Percentiles rank a stretch among this genome's conserved stretches.
Evolutionary conservation across 116 monocot genomes (phyloP).

Genomic region (Posidonia oceanica): DNA sequence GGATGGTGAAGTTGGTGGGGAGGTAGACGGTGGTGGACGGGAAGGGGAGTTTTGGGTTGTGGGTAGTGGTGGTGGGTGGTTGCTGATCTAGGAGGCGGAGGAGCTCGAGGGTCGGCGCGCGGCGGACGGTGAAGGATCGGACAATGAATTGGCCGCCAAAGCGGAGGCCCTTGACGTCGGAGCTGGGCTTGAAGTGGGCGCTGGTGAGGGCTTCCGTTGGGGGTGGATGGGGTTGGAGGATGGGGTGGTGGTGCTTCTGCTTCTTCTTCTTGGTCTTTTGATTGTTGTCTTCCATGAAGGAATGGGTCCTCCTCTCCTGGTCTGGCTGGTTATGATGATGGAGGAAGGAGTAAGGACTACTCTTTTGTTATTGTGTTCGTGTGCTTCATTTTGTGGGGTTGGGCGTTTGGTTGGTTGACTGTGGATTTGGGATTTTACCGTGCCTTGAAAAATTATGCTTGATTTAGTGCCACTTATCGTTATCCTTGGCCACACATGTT

Average conservation of each 20-base stretch:
- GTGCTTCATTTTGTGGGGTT: too few relatives aligned
- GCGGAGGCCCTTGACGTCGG: constrained; percentile 69
- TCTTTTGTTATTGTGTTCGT: too few relatives aligned
- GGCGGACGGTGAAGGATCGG: constrained; percentile 86
- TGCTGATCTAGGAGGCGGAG: constrained; percentile 46
- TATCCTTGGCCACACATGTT: too few relatives aligned
- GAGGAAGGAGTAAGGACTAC: too few relatives aligned
- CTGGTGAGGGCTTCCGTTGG: constrained; percentile 6
- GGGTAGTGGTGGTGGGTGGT: constrained; percentile 26
- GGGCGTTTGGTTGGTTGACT: too few relatives aligned
- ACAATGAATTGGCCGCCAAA: constrained; percentile 84
- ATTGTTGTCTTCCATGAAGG: constrained; percentile 13
- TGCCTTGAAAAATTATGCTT: too few relatives aligned
- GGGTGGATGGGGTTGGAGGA: not conserved
- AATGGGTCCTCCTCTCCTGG: not conserved
- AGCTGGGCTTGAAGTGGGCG: constrained; percentile 66
- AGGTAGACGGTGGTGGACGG: constrained; percentile 69
- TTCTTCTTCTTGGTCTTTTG: constrained; percentile 7
- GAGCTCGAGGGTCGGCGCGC: constrained; percentile 63
- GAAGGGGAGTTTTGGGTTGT: constrained; percentile 26
- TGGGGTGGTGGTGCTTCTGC: not conserved
- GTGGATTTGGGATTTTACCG: too few relatives aligned
- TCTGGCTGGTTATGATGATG: not conserved
- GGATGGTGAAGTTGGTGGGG: constrained; percentile 96
- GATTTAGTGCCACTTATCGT: too few relatives aligned